A percentile compares a stretch with the other conserved stretches of the same genome.
Conservation (phyloP, 192 early-diverging fungal species). For the Pilaira anomala region DNA sequence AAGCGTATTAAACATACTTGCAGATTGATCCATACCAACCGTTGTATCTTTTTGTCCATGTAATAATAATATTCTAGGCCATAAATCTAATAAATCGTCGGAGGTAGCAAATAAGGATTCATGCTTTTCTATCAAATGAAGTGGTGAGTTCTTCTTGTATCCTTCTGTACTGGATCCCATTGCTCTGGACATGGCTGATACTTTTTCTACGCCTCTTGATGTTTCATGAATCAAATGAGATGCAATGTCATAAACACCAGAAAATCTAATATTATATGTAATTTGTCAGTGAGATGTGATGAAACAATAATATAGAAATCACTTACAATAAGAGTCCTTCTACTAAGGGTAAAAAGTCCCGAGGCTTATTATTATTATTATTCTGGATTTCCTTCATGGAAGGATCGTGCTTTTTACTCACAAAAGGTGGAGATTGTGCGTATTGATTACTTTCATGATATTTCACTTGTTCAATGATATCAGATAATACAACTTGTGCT, state of each 20-base stretch:
- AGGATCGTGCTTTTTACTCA: constrained; percentile 17
- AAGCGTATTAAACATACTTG: constrained; percentile 31
- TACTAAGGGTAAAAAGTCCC: constrained; percentile 34
- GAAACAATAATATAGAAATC: background rate
- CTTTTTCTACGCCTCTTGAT: constrained; percentile 48
- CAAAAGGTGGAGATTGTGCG: background rate
- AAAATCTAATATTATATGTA: constrained; percentile 33
- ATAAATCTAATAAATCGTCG: constrained; percentile 24
- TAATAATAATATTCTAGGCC: constrained; percentile 34
- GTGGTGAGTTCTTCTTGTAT: constrained; percentile 27
- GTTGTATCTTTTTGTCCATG: constrained; percentile 37
- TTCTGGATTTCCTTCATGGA: background rate
- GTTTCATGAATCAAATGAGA: constrained; percentile 51
- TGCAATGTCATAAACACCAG: constrained; percentile 50
- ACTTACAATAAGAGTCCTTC: constrained; percentile 41
- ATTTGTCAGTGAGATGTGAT: background rate
- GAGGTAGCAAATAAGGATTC: constrained; percentile 25
- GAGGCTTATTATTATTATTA: background rate
- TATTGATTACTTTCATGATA: background rate
- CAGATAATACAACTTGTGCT: constrained; percentile 32
- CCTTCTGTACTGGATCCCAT: constrained; percentile 42
- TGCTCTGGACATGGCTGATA: constrained; percentile 54
- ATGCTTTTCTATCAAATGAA: constrained; percentile 19
- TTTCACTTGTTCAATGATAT: constrained; percentile 29
- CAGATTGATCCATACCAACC: constrained; percentile 32